Evolutionary conservation across 2,329 filamentous ascomycete genomes (phyloP), one percentile per base, ranked within the genome.

Genomic region (Ophiostoma montium): DNA sequence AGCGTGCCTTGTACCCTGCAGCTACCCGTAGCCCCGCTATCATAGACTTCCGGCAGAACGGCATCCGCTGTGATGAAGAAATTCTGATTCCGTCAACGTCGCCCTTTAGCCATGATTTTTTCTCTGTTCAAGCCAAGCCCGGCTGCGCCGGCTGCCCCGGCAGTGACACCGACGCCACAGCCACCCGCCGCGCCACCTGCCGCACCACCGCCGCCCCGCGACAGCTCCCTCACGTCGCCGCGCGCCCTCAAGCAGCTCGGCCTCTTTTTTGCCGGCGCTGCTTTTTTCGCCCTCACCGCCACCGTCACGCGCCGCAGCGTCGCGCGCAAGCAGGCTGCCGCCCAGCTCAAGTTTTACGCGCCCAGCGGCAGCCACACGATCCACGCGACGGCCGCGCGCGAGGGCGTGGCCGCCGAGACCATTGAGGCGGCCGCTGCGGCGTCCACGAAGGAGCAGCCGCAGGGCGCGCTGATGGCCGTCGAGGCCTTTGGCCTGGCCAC

Each of bases 401-500:
- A 54, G n/a, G 62, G 63, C 46, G 58, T 18, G 13, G 12, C 31
- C 16, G 41, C 30, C 13, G 43, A 46, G 2, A 31, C 15, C 19
- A 16, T 38, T 36, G 42, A 44, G 30, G n/a, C 13, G 23, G 47
- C 43, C 7, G 47, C 36, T 1, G 36, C 45, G 2, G 41, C 47
- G 1, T 36, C 36, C 15, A 38, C 46, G 7, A 57, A 64, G 63
- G 63, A 60, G 63, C 47, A 69, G 41, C 71, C 78, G 27, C 82
- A 82, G 59, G 80, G 80, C 8, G 73, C 78, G 1, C 62, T 84
- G 35, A 82, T 95, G 54, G 90, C 90, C 1, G 66, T 84, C 32
- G 84, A 94, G 64, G 90, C 90, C 0, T 70, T 98, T 19, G 84
- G 82, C 45, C 70, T 95, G 33, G 92, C 90, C 0, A 95, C 89